Evolutionary conservation across 352 stramenopile genomes (phyloP).

Genomic region (Pythium oligandrum): DNA sequence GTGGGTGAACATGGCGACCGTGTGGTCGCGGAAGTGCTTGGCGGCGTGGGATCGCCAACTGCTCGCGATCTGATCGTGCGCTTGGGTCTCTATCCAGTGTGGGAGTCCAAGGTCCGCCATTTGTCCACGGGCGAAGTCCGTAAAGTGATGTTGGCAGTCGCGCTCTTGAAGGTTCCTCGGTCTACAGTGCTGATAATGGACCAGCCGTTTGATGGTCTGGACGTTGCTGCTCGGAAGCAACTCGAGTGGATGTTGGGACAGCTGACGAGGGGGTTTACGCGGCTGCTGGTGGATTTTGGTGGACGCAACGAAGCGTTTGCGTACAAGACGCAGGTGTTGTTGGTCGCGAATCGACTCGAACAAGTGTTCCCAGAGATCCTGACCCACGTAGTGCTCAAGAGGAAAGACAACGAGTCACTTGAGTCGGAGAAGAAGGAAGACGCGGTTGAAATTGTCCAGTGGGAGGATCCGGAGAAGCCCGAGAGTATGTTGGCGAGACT

Average conservation of each 20-base stretch:
- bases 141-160: constrained; percentile 85
- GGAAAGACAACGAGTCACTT: constrained; percentile 14
- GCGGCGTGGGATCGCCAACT: constrained; percentile 55
- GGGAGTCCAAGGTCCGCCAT: constrained; percentile 75
- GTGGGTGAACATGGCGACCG: constrained; percentile 47
- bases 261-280: constrained; percentile 83
- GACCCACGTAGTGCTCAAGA: constrained; percentile 52
- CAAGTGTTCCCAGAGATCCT: constrained; percentile 85
- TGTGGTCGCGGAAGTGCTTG: constrained; percentile 63
- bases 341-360: constrained; percentile 86
- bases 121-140: constrained; percentile 92
- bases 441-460: constrained; percentile 33
- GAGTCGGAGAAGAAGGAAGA: neutral
- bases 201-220: constrained; percentile 92
- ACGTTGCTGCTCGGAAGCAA: constrained; percentile 70
- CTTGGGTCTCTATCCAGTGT: constrained; percentile 89
- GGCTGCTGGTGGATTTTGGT: constrained; percentile 87
- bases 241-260: constrained; percentile 83
- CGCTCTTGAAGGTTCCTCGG: constrained; percentile 68
- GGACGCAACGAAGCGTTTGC: constrained; percentile 73
- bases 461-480: constrained; percentile 13
- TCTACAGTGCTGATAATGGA: constrained; percentile 86
- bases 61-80: constrained; percentile 88
- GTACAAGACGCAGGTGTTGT: constrained; percentile 83
- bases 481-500: constrained; percentile 8